Evolutionary conservation across 176 grass and related monocot species (phyloP).

Genomic region (Raddia distichophylla): DNA sequence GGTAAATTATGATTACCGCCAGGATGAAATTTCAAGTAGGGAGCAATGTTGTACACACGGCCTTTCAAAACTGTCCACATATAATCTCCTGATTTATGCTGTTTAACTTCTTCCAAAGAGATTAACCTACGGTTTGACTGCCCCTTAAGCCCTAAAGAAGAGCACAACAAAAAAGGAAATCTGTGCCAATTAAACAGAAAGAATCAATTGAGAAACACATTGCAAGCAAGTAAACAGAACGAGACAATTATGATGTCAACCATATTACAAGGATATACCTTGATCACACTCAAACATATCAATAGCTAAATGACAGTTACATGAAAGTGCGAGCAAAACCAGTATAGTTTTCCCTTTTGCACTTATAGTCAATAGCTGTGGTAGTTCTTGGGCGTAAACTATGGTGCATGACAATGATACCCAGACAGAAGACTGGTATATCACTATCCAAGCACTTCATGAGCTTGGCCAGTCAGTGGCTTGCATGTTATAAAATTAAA

Average conservation of each 20-base stretch:
- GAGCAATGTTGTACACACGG: slow-evolving; percentile 86
- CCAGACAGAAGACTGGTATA: too few species aligned
- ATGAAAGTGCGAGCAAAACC: not conserved
- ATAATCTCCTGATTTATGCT: slow-evolving; percentile 74
- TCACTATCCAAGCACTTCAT: too few species aligned
- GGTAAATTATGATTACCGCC: slow-evolving; percentile 60
- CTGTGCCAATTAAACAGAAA: not conserved
- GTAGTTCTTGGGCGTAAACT: not conserved
- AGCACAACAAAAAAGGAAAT: slow-evolving; percentile 20
- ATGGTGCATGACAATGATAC: too few species aligned
- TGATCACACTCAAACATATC: not conserved
- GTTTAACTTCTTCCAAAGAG: slow-evolving; percentile 83
- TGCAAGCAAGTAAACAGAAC: not conserved
- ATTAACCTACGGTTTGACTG: slow-evolving; percentile 70
- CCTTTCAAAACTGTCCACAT: slow-evolving; percentile 98
- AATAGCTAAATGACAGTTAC: too few species aligned
- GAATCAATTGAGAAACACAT: not conserved
- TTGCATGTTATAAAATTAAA: too few species aligned
- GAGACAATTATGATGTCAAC: not conserved
- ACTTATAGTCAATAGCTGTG: not conserved
- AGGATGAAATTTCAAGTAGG: slow-evolving; percentile 97
- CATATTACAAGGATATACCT: not conserved
- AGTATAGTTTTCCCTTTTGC: not conserved
- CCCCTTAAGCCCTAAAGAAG: slow-evolving; percentile 69
- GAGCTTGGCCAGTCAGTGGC: too few species aligned